Percentiles rank a stretch among this genome's conserved stretches.
These are phyloP conservation scores for Diaporthe capsici DNA, from an alignment of 2,329 filamentous ascomycete genomes.

Conservation along the genomic window DNA sequence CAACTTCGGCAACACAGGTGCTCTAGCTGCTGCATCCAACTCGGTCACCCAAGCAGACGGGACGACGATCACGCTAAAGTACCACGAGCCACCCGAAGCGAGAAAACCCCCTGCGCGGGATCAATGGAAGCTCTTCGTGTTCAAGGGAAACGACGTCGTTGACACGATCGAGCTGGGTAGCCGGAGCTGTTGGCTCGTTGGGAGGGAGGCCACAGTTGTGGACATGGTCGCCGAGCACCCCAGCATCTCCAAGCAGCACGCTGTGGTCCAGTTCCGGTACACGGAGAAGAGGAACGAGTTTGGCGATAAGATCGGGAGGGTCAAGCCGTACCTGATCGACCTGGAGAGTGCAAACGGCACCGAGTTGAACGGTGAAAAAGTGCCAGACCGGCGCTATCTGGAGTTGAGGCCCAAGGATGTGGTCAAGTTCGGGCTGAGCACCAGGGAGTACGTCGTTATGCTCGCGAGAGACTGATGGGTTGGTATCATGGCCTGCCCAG, in stretches of 20 bases:
- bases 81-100: slow-evolving; percentile 94
- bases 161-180: slow-evolving; percentile 84
- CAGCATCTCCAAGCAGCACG: slow-evolving; percentile 95
- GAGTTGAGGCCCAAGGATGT: slow-evolving; percentile 93
- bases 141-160: slow-evolving; percentile 85
- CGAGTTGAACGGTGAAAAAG: slow-evolving; percentile 79
- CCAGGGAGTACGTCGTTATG: slow-evolving; percentile 97
- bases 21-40: slow-evolving; percentile 91
- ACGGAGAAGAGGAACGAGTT: slow-evolving; percentile 87
- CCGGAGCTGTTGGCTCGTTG: slow-evolving; percentile 92
- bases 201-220: slow-evolving; percentile 83
- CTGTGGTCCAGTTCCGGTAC: slow-evolving; percentile 92
- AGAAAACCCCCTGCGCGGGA: slow-evolving; percentile 86
- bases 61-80: slow-evolving; percentile 87
- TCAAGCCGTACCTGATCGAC: slow-evolving; percentile 92
- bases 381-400: slow-evolving; percentile 84
- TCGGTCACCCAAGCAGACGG: slow-evolving; percentile 78
- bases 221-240: slow-evolving; percentile 91
- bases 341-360: slow-evolving; percentile 95
- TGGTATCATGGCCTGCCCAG: background rate
- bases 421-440: slow-evolving; percentile 87
- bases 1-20: slow-evolving; percentile 85
- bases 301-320: slow-evolving; percentile 84
- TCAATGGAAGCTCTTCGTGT: slow-evolving; percentile 91
- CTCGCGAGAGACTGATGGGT: slow-evolving; percentile 64